Percentiles rank a stretch among this genome's conserved stretches.
phyloP scores from a whole-genome alignment of 1,284 basidiomycete species.

The Hemileia vastatrix region DNA sequence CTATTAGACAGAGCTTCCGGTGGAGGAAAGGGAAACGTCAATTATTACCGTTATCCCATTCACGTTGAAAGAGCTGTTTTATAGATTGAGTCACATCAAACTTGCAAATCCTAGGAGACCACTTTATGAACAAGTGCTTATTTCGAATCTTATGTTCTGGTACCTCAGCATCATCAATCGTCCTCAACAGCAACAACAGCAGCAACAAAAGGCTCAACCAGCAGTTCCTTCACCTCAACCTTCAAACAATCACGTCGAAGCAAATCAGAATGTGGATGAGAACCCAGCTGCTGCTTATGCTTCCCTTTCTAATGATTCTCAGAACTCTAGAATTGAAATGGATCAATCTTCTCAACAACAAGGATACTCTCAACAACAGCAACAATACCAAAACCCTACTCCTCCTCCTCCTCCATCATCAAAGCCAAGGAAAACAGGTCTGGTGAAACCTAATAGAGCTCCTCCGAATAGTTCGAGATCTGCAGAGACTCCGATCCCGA shows the following conservation, averaged over 20 bases:
- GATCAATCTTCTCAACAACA: neutral
- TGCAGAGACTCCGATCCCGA: conserved; percentile 37
- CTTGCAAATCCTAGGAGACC: conserved; percentile 91
- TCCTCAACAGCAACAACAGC: too few relatives aligned
- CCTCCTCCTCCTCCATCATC: neutral
- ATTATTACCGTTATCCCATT: conserved; percentile 72
- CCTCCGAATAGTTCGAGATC: conserved; percentile 28
- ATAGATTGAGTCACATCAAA: conserved; percentile 95
- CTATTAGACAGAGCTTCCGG: conserved; percentile 29
- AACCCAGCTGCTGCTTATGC: neutral
- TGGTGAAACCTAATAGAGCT: conserved; percentile 35
- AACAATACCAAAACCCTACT: conserved; percentile 21
- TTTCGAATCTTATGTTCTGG: conserved; percentile 93
- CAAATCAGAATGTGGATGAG: neutral
- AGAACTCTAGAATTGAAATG: neutral
- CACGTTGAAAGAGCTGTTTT: conserved; percentile 97
- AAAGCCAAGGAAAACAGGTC: conserved; percentile 25
- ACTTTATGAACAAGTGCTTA: conserved; percentile 94
- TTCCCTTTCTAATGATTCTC: neutral
- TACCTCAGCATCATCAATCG: conserved; percentile 96
- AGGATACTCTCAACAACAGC: conserved; percentile 13
- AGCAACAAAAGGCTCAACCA: neutral
- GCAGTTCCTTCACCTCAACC: neutral
- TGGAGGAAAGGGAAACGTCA: conserved; percentile 25
- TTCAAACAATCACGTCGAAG: neutral